phyloP scores from a whole-genome alignment of 2,329 filamentous ascomycete species.

The Pyricularia pennisetigena region DNA sequence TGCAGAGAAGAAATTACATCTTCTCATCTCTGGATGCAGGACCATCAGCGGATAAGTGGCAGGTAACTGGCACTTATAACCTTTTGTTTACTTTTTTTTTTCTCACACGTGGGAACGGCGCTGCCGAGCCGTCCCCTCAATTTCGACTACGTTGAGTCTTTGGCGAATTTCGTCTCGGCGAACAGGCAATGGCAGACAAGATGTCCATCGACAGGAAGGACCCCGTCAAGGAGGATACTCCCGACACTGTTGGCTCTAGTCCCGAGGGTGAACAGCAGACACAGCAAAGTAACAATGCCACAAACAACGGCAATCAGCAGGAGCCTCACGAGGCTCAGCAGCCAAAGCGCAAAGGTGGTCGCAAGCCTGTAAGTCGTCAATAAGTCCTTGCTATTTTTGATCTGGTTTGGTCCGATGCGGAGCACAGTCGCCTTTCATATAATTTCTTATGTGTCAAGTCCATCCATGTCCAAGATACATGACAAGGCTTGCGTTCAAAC shows the following conservation, averaged over 20 bases:
- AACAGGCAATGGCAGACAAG: constrained; percentile 53
- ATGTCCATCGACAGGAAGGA: constrained; percentile 59
- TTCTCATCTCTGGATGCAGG: constrained; percentile 3
- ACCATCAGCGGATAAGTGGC: constrained; percentile 5
- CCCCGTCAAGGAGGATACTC: constrained; percentile 41
- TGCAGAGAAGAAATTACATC: not conserved
- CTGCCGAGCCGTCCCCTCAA: not conserved
- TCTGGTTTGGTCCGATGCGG: not conserved
- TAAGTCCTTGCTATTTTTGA: not conserved
- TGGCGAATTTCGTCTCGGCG: constrained; percentile 17
- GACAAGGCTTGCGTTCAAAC: not conserved
- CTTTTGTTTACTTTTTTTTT: constrained; percentile 3
- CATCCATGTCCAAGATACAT: not conserved
- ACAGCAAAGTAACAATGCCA: constrained; percentile 12
- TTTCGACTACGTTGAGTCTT: constrained; percentile 1
- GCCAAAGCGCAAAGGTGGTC: constrained; percentile 93
- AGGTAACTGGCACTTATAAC: constrained; percentile 6
- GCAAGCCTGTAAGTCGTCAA: constrained; percentile 70
- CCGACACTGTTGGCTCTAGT: constrained; percentile 51
- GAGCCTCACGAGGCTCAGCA: constrained; percentile 43
- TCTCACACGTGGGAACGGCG: not conserved
- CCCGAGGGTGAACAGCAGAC: constrained; percentile 40
- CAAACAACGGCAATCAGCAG: constrained; percentile 17
- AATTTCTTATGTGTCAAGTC: not conserved
- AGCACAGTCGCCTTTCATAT: not conserved